Evolutionary conservation across 371 early-diverging fungal genomes (phyloP), one percentile per base, ranked within the genome.

Genomic region (Cokeromyces recurvatus): DNA sequence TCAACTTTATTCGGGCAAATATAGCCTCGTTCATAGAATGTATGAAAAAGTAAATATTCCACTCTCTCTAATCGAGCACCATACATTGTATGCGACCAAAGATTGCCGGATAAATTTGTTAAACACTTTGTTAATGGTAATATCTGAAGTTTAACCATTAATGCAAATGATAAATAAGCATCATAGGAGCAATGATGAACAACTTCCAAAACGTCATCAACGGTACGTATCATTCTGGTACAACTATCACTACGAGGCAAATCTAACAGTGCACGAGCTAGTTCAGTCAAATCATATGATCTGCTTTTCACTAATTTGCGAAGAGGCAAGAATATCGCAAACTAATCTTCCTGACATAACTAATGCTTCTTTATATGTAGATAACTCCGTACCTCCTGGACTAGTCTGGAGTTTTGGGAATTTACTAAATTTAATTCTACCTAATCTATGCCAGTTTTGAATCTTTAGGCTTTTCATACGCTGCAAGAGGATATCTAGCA

Each of bases 11-110:
- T 94, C 0, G 97, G 97, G 31, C 85, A 85, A 12, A 97, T 81
- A 53, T 75, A 94, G 46, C 90, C 87, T 38, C 64, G 59, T 14
- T 77, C 72, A 53, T 91, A 89, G 61, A 99, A 96, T 56, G 94
- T 92, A 64, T 99, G 99, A 27, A 99, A 69, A n/a, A 99, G 62
- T 5, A 98, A 76, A 55, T 84, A 95, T 64, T 99, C 99, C 62
- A 96, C 98, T 31, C 99, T 82, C 50, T 98, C 97, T 4, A 95
- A 88, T 22, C 97, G 80, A 17, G 84, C 88, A 16, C 96, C 96
- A 32, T 80, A 73, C 58, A 94, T 70, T 2, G 94, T 92, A 44
- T 83, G 77, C 2, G 86, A 65, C 97, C 95, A 96, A 36, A 94
- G 48, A 58, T 95, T 97, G 2, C 98, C 98, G 4, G 96, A 91